Conservation (phyloP, 1,139 yeast species). For the Sugiyamaella neomexicana region DNA sequence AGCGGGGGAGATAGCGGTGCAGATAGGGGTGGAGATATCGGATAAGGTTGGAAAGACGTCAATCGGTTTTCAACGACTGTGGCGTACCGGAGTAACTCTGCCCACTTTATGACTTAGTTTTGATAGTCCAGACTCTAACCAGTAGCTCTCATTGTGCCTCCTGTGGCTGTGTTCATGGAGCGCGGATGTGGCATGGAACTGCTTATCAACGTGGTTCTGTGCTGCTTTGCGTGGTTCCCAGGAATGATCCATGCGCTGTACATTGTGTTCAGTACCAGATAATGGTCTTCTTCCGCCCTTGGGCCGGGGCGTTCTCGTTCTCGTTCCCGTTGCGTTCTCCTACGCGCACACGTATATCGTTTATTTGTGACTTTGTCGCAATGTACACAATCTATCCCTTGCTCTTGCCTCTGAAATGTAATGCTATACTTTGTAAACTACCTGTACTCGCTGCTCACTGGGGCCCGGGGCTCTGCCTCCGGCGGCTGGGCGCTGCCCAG, state of each 20-base stretch:
- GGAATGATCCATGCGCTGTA: constrained; percentile 24
- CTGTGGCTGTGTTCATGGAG: constrained; percentile 73
- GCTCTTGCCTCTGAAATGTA: too few relatives aligned
- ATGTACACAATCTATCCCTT: too few relatives aligned
- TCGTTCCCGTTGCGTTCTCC: neutral
- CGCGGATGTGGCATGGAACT: constrained; percentile 60
- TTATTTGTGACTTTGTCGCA: neutral
- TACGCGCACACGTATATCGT: neutral
- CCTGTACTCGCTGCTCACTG: too few relatives aligned
- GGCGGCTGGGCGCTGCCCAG: too few relatives aligned
- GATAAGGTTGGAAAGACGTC: too few relatives aligned
- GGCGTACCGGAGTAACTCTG: too few relatives aligned
- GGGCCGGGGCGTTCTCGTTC: neutral
- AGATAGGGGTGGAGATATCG: neutral
- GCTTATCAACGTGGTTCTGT: constrained; percentile 59
- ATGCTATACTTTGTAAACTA: too few relatives aligned
- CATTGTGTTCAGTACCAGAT: constrained; percentile 13
- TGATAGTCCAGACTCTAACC: neutral
- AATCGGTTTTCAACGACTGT: too few relatives aligned
- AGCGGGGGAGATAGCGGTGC: neutral
- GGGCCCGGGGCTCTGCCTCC: too few relatives aligned
- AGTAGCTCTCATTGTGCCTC: constrained; percentile 64
- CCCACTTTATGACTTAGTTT: too few relatives aligned
- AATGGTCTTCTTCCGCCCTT: neutral
- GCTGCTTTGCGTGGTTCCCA: constrained; percentile 63